A percentile compares a stretch with the other conserved stretches of the same genome.
phyloP scores from a whole-genome alignment of 139 green algal species.

The Tetraselmis chui region DNA sequence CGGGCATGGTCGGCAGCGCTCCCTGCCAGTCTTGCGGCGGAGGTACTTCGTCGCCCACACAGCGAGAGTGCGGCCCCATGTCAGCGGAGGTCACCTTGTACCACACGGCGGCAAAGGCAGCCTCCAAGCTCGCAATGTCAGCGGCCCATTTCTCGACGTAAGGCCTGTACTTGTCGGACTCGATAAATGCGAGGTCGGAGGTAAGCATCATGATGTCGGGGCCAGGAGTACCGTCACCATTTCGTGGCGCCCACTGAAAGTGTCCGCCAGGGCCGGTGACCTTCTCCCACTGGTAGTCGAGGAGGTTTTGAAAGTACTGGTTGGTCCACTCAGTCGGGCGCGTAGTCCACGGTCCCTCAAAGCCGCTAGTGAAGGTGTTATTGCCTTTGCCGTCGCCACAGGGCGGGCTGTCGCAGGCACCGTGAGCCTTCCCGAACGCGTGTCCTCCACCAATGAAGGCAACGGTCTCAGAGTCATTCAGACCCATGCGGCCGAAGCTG shows the following conservation, averaged over 20 bases:
- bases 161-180: conserved; percentile 21
- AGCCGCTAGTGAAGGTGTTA: conserved; percentile 39
- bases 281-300: conserved; percentile 24
- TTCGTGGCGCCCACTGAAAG: conserved; percentile 1
- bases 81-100: conserved; percentile 23
- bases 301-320: conserved; percentile 37
- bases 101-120: conserved; percentile 23
- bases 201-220: conserved; percentile 37
- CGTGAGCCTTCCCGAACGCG: conserved; percentile 35
- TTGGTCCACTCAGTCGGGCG: conserved; percentile 26
- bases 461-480: too few relatives aligned
- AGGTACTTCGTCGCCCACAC: conserved; percentile 8
- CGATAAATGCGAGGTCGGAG: conserved; percentile 28
- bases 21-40: conserved; percentile 33
- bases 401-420: too few relatives aligned
- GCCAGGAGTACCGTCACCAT: not conserved
- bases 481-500: conserved; percentile 36
- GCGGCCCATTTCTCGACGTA: conserved; percentile 17
- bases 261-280: conserved; percentile 19
- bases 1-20: too few relatives aligned
- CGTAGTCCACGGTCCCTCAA: conserved; percentile 35
- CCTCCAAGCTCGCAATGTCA: conserved; percentile 12
- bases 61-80: conserved; percentile 19
- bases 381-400: conserved; percentile 36
- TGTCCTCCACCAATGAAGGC: conserved; percentile 45